Evolutionary conservation across 1,284 basidiomycete genomes (phyloP).

Genomic region (Cystodermella granulosa): DNA sequence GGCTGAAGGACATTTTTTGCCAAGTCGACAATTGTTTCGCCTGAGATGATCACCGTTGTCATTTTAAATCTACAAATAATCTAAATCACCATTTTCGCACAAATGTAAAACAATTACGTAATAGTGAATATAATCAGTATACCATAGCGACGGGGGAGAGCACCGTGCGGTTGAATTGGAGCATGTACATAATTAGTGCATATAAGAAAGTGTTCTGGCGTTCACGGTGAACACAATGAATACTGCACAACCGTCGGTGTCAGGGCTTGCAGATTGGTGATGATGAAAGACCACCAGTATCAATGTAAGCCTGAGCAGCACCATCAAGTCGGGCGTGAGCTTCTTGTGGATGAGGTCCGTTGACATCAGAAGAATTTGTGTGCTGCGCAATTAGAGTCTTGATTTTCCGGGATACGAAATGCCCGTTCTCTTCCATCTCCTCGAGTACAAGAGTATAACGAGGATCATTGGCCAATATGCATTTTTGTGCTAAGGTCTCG

Average conservation of each 20-base stretch:
- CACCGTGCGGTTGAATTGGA: no score
- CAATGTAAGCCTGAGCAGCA: conserved; percentile 30
- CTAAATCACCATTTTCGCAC: no score
- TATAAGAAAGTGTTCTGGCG: not conserved
- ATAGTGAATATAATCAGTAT: not conserved
- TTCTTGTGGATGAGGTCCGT: no score
- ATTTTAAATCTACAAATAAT: no score
- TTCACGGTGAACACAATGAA: not conserved
- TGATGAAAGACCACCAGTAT: conserved; percentile 30
- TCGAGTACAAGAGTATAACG: conserved; percentile 64
- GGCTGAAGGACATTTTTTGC: not conserved
- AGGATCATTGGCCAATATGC: conserved; percentile 52
- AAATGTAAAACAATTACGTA: not conserved
- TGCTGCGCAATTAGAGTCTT: not conserved
- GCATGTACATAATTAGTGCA: not conserved
- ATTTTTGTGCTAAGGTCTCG: conserved; percentile 56
- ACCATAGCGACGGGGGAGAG: not conserved
- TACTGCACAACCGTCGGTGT: not conserved
- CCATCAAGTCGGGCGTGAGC: conserved; percentile 17
- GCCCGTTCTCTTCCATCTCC: conserved; percentile 52
- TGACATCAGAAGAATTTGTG: not conserved
- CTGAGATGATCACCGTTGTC: no score
- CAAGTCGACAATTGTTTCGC: not conserved
- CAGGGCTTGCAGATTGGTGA: not conserved
- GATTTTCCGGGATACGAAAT: conserved; percentile 5